Base-by-base conservation (phyloP, 2,329 filamentous ascomycete genomes). In the Colletotrichum sp. region DNA sequence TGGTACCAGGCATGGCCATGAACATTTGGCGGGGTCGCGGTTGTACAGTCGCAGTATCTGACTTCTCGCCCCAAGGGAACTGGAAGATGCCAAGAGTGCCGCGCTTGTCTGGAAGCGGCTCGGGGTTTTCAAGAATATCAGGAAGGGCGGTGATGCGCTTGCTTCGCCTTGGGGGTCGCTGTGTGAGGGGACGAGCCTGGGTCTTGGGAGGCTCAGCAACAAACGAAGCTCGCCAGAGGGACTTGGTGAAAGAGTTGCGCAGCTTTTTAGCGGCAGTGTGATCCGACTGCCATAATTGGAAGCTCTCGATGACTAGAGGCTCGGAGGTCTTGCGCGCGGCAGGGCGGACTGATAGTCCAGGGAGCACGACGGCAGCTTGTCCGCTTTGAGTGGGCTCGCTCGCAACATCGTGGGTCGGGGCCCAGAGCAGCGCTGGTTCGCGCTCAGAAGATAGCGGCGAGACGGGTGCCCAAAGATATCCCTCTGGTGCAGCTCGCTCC, bases 31-130 rank as follows among this genome's bases (percentile, higher is more conserved):
- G 82, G 39, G 82, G 84, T 10, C 82, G 82, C 71, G 83, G 82
- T 77, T 86, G 86, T 71, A 88, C 81, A 32, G 83, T 89, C 12
- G 89, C 88, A 69, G 87, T 87, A 81, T 93, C 91, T 24, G 91
- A 93, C 79, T 84, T 89, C 83, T 93, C 91, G 16, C 92, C 92
- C 90, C 91, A 93, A 4, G 92, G 91, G 78, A 93, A 93, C 79
- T 92, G 90, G 84, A 92, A 94, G 79, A 93, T 90, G 7, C 91
- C 92, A 21, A 93, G 86, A 13, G 91, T 92, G 15, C 88, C 90
- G 57, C 88, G 87, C 82, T 90, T 91, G 80, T 92, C 86, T 6
- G 89, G 88, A 6, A 93, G 84, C 44, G 91, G 91, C 80, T 90
- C 84, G 6, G 92, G 92, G 77, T 88, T 92, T 81, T 93, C 92